Conservation (phyloP, 1,139 yeast species). For the Entelexis sorbosivorans region DNA sequence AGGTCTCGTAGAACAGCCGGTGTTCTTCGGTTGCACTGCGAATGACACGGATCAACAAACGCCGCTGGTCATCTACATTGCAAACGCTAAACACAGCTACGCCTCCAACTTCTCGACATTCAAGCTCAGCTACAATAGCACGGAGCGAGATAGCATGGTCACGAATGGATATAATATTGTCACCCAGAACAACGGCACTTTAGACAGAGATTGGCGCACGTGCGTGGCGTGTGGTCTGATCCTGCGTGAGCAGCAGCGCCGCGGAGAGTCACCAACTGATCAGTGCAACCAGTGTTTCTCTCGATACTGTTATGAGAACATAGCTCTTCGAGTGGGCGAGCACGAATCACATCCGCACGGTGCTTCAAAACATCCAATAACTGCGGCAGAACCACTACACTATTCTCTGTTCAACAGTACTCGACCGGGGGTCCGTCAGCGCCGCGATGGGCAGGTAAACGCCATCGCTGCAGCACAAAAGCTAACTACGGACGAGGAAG, state of each 20-base stretch:
- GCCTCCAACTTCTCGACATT: constrained; percentile 67
- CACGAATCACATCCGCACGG: no score
- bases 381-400: not conserved
- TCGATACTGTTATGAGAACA: constrained; percentile 46
- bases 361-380: no score
- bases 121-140: constrained; percentile 50
- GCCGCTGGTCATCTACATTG: constrained; percentile 72
- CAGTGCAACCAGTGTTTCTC: constrained; percentile 66
- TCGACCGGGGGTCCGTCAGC: not conserved
- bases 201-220: constrained; percentile 61
- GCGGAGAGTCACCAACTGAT: constrained; percentile 48
- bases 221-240: constrained; percentile 87
- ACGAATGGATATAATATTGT: constrained; percentile 72
- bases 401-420: not conserved
- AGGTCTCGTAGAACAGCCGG: constrained; percentile 38
- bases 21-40: constrained; percentile 73
- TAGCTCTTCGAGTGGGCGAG: not conserved
- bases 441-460: not conserved
- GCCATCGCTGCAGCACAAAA: not conserved
- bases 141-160: constrained; percentile 54
- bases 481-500: not conserved
- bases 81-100: constrained; percentile 61
- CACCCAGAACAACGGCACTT: constrained; percentile 59
- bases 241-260: constrained; percentile 66
- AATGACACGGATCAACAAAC: constrained; percentile 31